A percentile compares a stretch with the other conserved stretches of the same genome.
Conservation (phyloP, 2,329 filamentous ascomycete species). For the Stachybotrys chlorohalonatus region DNA sequence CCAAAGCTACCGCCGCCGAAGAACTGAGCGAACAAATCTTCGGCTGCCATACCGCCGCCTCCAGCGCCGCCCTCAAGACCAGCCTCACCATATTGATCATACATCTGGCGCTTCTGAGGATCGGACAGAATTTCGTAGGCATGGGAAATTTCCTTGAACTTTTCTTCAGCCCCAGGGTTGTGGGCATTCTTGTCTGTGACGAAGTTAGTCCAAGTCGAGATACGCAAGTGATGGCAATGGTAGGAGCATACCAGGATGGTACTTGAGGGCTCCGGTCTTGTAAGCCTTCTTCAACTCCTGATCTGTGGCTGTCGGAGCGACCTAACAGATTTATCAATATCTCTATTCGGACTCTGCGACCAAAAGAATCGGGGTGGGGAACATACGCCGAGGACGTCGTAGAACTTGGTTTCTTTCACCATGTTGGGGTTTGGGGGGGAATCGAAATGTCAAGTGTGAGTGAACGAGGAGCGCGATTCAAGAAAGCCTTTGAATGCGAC, state of each 20-base stretch:
- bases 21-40: slow-evolving; percentile 96
- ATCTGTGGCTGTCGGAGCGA: slow-evolving; percentile 70
- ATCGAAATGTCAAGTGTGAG: slow-evolving; percentile 2
- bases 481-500: background rate
- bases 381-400: slow-evolving; percentile 70
- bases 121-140: slow-evolving; percentile 95
- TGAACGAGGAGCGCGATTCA: slow-evolving; percentile 2
- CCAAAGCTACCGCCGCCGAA: slow-evolving; percentile 67
- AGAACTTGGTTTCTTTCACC: slow-evolving; percentile 73
- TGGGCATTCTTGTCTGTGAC: slow-evolving; percentile 83
- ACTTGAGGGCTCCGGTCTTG: slow-evolving; percentile 74
- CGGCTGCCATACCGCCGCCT: slow-evolving; percentile 76
- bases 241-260: slow-evolving; percentile 62
- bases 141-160: slow-evolving; percentile 96
- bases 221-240: background rate
- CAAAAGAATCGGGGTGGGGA: background rate
- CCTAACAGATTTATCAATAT: slow-evolving; percentile 38
- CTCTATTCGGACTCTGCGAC: background rate
- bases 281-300: slow-evolving; percentile 86
- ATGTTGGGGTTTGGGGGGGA: slow-evolving; percentile 37
- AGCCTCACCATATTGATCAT: slow-evolving; percentile 97
- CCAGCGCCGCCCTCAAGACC: slow-evolving; percentile 83
- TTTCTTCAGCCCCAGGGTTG: slow-evolving; percentile 88
- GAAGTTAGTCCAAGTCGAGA: background rate
- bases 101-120: slow-evolving; percentile 79